Base-by-base conservation (phyloP, 371 early-diverging fungal species). In the Mucor saturninus region DNA sequence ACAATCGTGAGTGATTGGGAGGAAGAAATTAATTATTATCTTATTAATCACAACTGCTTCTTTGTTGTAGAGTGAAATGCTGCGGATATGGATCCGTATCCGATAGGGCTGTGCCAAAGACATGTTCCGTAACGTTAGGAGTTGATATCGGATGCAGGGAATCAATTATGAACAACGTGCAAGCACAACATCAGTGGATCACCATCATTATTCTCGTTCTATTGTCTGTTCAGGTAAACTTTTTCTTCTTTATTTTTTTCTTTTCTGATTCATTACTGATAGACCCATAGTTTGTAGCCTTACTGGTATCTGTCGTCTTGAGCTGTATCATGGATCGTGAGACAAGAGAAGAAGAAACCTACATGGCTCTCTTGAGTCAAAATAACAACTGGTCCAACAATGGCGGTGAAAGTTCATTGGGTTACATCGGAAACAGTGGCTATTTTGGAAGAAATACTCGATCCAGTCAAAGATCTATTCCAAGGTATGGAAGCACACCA, bases 401-500 rank as follows among this genome's bases (percentile, higher is more conserved):
- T 11, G 11, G 21, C 26, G 46, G 58, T 15, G 52, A 57, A 50
- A 49, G 56, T 10, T 35, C 49, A n/a, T 43, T 35, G 4, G 35
- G 35, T 35, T 35, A 46, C 30, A 45, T 43, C 48, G 57, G 54
- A 9, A 56, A 50, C 15, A 59, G 54, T 46, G 64, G 65, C 9
- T 61, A 56, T 15, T 68, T 72, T 58, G 61, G 54, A 31, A 59
- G 64, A 53, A 56, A 57, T 13, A 26, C 29, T 49, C 38, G 67
- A 46, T 50, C 67, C 13, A 66, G 57, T 10, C 53, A 62, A 45
- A 52, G 55, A 39, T 43, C 50, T 54, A 64, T 68, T 40, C 68
- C 72, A 58, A 64, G 55, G 48, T 72, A 72, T 56, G 72, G 72
- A 40, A 64, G 65, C 38, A 68, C 72, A 15, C 63, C 65, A 32